phyloP scores from a whole-genome alignment of 345 rosid genomes.

The Euphorbia tirucalli region DNA sequence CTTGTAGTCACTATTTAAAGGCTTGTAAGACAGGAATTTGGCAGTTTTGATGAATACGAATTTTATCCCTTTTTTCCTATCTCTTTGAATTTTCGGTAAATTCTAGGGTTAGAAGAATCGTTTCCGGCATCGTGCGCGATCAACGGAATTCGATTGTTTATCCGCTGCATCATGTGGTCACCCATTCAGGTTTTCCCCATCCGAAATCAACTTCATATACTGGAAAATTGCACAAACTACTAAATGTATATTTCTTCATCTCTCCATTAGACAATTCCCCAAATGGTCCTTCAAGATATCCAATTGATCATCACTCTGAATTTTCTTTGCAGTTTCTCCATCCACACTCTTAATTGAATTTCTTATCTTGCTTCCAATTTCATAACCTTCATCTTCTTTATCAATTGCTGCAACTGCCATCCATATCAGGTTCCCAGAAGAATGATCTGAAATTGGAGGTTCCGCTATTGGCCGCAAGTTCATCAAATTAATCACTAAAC shows the following conservation, averaged over 20 bases:
- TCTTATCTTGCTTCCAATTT: conserved; percentile 8
- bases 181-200: conserved; percentile 21
- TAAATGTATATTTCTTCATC: not conserved
- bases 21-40: too few species aligned
- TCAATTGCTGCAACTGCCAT: conserved; percentile 1
- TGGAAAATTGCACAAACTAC: conserved; percentile 14
- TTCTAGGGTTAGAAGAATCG: too few species aligned
- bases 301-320: not conserved
- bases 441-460: conserved; percentile 14
- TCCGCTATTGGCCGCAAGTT: conserved; percentile 30
- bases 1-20: too few species aligned
- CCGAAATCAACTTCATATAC: conserved; percentile 17
- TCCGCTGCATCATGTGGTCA: too few species aligned
- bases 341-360: not conserved
- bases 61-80: too few species aligned
- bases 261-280: not conserved
- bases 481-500: conserved; percentile 13
- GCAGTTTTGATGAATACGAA: too few species aligned
- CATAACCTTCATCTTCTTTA: not conserved
- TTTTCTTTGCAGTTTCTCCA: not conserved
- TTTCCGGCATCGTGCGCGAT: too few species aligned
- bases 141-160: too few species aligned
- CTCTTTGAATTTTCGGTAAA: too few species aligned
- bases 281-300: not conserved
- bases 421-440: conserved; percentile 31